phyloP scores from a whole-genome alignment of 2,329 filamentous ascomycete species.

The Talaromyces sp. region DNA sequence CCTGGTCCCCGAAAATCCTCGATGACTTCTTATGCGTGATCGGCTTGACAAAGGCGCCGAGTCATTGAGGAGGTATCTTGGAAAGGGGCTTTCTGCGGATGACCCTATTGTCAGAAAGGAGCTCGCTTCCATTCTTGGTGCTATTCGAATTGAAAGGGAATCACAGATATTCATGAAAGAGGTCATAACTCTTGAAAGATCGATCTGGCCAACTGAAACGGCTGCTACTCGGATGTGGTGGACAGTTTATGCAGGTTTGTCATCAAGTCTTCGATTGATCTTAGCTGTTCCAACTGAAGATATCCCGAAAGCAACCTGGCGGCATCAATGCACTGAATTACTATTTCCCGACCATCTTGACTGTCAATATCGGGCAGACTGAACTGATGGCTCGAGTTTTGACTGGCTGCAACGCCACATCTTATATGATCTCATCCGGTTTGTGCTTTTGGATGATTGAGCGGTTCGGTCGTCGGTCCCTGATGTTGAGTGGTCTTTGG shows the following conservation, averaged over 20 bases:
- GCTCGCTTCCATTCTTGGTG: neutral
- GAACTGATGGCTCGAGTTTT: constrained; percentile 23
- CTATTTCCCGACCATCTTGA: constrained; percentile 43
- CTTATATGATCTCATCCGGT: constrained; percentile 26
- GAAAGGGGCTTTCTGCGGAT: neutral
- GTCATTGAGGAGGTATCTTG: constrained; percentile 50
- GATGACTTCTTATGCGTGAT: constrained; percentile 48
- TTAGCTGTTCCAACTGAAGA: neutral
- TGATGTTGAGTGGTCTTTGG: constrained; percentile 25
- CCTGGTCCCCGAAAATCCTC: constrained; percentile 38
- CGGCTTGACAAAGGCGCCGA: constrained; percentile 46
- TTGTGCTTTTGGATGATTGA: constrained; percentile 29
- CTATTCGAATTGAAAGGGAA: neutral
- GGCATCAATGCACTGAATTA: constrained; percentile 46
- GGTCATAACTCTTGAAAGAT: constrained; percentile 34
- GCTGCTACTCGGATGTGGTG: constrained; percentile 26
- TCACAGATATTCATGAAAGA: constrained; percentile 6
- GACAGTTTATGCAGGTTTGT: constrained; percentile 34
- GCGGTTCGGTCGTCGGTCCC: constrained; percentile 25
- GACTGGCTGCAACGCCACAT: constrained; percentile 26
- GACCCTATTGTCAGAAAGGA: neutral
- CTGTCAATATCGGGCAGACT: constrained; percentile 21
- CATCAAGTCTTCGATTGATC: constrained; percentile 21
- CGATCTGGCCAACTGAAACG: constrained; percentile 28
- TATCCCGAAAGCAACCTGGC: constrained; percentile 34